Evolutionary conservation across 768 basidiomycete genomes (phyloP), one percentile per base, ranked within the genome.

Genomic region (Leucocoprinus leucothites): DNA sequence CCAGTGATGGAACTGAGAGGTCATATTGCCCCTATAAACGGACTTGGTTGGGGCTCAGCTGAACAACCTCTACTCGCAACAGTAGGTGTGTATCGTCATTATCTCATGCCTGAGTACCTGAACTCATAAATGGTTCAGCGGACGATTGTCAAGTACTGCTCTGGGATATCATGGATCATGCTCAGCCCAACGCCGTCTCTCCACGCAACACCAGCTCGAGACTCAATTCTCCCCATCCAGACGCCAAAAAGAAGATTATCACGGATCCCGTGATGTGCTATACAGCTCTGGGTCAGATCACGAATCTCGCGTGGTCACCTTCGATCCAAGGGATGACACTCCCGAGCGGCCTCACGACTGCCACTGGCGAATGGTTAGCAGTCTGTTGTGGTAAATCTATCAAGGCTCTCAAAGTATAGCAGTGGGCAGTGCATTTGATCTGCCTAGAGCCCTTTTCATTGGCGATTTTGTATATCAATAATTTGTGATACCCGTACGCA

Each of bases 101-200:
- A 34, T 41, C 7, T n/a, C 11, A 21, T 44, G 41, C 14, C 25
- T 35, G 11, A 31, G 31, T 11, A 21, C 36, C 18, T 44, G 11
- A 43, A 18, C 41, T 42, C 42, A 49, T 11, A 35, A 53, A 43
- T 55, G 22, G 43, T 48, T 14, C 65, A 97, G 94, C 85, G 53
- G 95, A 98, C 67, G 95, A 98, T 71, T 89, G 89, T 60, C 94
- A 96, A 72, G 76, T 97, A n/a, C 74, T 97, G 9, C 68, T 98
- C 13, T 98, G 95, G 91, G 95, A 98, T 67, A 80, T 97, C 42
- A 76, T 85, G 56, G 74, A 76, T 50, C 76, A 85, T 64, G 80
- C 85, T 8, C 83, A 79, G 60, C 28, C 47, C 7, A 76, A 72
- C 35, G 80, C 82, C 2, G 77, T 85, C 19, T 90, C 87, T 26